Evolutionary conservation across 805 yeast species (phyloP).

Genomic region (Sugiyamaella chiloensis): DNA sequence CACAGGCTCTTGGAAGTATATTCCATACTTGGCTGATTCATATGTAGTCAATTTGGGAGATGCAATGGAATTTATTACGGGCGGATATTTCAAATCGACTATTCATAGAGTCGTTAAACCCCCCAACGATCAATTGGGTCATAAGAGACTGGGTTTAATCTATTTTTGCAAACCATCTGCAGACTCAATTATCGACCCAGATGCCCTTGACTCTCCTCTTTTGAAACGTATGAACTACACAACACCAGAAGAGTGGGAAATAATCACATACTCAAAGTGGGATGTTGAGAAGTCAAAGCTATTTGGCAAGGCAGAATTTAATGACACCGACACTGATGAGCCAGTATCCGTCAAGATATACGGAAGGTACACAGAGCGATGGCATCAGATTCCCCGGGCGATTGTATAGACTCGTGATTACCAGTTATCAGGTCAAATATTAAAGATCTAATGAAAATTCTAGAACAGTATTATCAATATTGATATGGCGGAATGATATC

Average conservation of each 20-base stretch:
- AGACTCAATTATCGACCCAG: constrained; percentile 42
- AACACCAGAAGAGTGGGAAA: constrained; percentile 36
- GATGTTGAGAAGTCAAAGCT: constrained; percentile 46
- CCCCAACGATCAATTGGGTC: constrained; percentile 40
- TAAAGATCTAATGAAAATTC: too few relatives aligned
- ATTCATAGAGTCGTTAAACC: constrained; percentile 50
- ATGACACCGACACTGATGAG: constrained; percentile 37
- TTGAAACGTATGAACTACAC: constrained; percentile 35
- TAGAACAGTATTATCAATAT: too few relatives aligned
- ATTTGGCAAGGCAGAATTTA: constrained; percentile 41
- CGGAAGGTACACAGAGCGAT: constrained; percentile 43
- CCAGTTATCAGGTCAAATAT: too few relatives aligned
- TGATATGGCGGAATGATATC: too few relatives aligned
- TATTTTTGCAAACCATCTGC: constrained; percentile 43
- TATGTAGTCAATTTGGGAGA: constrained; percentile 44
- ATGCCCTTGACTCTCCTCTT: constrained; percentile 38
- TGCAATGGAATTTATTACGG: constrained; percentile 42
- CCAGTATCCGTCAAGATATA: constrained; percentile 39
- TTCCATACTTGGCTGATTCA: constrained; percentile 37
- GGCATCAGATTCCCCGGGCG: constrained; percentile 40
- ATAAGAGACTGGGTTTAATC: constrained; percentile 40
- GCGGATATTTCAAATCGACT: constrained; percentile 46
- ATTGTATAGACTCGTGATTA: too few relatives aligned
- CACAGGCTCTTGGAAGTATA: constrained; percentile 38
- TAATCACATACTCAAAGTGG: constrained; percentile 43